Evolutionary conservation across 768 basidiomycete species (phyloP).

Genomic region (Lepiota venenata): DNA sequence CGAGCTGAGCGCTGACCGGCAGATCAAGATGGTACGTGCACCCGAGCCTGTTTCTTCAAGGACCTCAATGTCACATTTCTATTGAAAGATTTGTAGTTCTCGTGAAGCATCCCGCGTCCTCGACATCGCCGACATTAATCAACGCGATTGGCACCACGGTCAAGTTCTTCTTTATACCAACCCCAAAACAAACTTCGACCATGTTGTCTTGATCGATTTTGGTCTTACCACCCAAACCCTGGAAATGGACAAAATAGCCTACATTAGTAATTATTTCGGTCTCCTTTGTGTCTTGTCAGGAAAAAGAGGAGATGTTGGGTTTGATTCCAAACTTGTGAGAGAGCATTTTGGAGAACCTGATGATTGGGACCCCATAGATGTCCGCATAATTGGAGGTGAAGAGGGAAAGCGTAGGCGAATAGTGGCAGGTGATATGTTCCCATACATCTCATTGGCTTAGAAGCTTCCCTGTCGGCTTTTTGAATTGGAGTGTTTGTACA

Average conservation of each 20-base stretch:
- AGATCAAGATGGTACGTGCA: slow-evolving; percentile 17
- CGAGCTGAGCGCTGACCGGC: slow-evolving; percentile 13
- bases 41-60: neutral
- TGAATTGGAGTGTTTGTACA: too few relatives aligned
- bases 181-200: slow-evolving; percentile 13
- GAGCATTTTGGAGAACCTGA: slow-evolving; percentile 5
- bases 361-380: slow-evolving; percentile 6
- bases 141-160: slow-evolving; percentile 22
- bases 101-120: slow-evolving; percentile 21
- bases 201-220: slow-evolving; percentile 18
- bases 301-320: neutral
- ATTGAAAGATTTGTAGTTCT: slow-evolving; percentile 18
- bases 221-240: slow-evolving; percentile 14
- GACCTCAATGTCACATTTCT: too few relatives aligned
- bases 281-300: neutral
- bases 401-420: neutral
- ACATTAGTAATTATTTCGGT: slow-evolving; percentile 12
- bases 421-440: neutral
- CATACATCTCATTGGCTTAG: neutral
- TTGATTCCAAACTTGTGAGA: neutral
- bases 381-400: neutral
- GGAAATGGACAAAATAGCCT: slow-evolving; percentile 5
- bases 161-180: slow-evolving; percentile 15
- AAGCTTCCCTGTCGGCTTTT: too few relatives aligned
- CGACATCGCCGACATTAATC: slow-evolving; percentile 19